phyloP scores from a whole-genome alignment of 1,284 basidiomycete genomes.

The Cerrena zonata region DNA sequence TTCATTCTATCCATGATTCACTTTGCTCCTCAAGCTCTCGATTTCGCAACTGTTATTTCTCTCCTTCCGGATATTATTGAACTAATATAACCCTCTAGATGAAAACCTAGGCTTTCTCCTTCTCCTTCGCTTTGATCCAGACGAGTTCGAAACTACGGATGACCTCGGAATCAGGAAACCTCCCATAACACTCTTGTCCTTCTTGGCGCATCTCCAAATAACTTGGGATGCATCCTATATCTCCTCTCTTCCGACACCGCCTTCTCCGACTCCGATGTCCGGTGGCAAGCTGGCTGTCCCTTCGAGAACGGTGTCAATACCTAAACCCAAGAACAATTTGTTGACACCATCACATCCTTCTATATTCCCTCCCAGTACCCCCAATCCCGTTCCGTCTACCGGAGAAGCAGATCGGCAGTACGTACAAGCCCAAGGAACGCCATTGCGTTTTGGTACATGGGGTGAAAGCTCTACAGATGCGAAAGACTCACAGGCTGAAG shows the following conservation, averaged over 20 bases:
- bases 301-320: constrained; percentile 23
- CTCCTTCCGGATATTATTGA: not conserved
- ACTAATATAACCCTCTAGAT: constrained; percentile 34
- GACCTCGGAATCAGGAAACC: constrained; percentile 40
- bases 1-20: constrained; percentile 11
- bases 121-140: constrained; percentile 32
- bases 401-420: constrained; percentile 67
- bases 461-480: constrained; percentile 41
- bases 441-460: constrained; percentile 68
- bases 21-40: not conserved
- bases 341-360: constrained; percentile 41
- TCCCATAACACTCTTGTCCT: constrained; percentile 52
- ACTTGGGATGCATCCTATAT: constrained; percentile 80
- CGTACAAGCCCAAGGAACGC: constrained; percentile 68
- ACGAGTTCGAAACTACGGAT: constrained; percentile 27
- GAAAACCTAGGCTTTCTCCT: constrained; percentile 73
- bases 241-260: constrained; percentile 32
- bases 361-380: constrained; percentile 70
- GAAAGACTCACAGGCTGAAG: constrained; percentile 31
- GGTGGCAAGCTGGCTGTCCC: constrained; percentile 19
- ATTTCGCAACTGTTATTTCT: not conserved
- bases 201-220: constrained; percentile 69
- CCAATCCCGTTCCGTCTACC: constrained; percentile 68
- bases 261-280: constrained; percentile 13
- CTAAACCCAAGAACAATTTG: constrained; percentile 3